Percentiles rank a stretch among this genome's conserved stretches.
These are phyloP conservation scores for Colletotrichum eleusines DNA, from an alignment of 2,329 filamentous ascomycete species.

Conservation along the genomic window DNA sequence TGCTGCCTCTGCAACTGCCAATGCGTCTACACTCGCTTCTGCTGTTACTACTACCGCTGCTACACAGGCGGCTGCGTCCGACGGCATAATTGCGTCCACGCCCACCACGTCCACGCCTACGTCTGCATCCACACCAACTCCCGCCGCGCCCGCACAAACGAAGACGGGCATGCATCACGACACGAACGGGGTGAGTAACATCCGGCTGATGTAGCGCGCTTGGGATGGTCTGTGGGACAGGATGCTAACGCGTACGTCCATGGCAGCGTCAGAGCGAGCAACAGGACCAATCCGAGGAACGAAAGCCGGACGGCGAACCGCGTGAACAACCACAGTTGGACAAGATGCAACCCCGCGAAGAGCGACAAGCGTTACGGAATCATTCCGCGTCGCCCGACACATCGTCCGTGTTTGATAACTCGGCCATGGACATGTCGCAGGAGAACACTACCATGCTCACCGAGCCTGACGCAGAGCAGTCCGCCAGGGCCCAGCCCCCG, in stretches of 20 bases:
- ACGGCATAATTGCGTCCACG: neutral
- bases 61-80: slow-evolving; percentile 5
- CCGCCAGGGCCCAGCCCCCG: slow-evolving; percentile 37
- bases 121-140: slow-evolving; percentile 1
- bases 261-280: slow-evolving; percentile 14
- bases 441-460: slow-evolving; percentile 58
- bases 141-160: slow-evolving; percentile 13
- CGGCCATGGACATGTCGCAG: slow-evolving; percentile 61
- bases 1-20: neutral
- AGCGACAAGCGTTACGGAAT: slow-evolving; percentile 13
- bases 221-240: neutral
- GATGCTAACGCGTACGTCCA: slow-evolving; percentile 12
- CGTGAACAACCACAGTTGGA: neutral
- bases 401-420: slow-evolving; percentile 64
- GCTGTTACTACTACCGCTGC: neutral
- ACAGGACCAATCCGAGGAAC: neutral
- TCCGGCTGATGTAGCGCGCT: neutral
- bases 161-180: slow-evolving; percentile 14
- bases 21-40: neutral
- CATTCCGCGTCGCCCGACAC: slow-evolving; percentile 51
- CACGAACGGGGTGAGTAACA: slow-evolving; percentile 21
- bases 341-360: neutral
- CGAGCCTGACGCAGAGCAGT: slow-evolving; percentile 57
- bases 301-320: slow-evolving; percentile 12
- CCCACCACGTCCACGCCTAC: slow-evolving; percentile 12